These are phyloP conservation scores for Grigorovia jiainica DNA, from an alignment of 805 yeast genomes.

Conservation along the genomic window DNA sequence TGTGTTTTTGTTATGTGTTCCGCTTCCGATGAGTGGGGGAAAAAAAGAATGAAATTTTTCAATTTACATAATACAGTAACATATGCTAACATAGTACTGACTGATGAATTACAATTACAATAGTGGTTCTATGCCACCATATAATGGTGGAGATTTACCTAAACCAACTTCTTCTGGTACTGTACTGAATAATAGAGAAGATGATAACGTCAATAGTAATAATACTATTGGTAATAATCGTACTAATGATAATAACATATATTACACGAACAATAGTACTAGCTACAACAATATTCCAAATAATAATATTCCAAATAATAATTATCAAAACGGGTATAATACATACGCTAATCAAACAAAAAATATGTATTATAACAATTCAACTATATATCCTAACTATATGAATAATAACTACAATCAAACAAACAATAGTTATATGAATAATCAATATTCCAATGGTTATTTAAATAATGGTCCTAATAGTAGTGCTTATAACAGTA, in stretches of 20 bases:
- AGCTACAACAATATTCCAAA: background rate
- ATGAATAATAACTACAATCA: background rate
- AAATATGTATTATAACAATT: too few relatives aligned
- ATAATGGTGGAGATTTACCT: slow-evolving; percentile 9
- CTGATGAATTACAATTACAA: background rate
- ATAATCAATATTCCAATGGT: background rate
- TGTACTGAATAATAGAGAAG: slow-evolving; percentile 2
- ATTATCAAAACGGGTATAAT: background rate
- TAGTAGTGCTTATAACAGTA: background rate
- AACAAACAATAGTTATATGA: background rate
- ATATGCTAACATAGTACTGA: too few relatives aligned
- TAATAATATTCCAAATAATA: background rate
- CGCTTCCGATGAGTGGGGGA: too few relatives aligned
- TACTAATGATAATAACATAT: background rate
- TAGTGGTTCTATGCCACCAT: background rate
- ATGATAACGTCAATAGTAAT: background rate
- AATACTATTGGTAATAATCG: background rate
- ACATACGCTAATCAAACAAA: too few relatives aligned
- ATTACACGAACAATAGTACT: background rate
- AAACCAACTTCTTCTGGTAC: slow-evolving; percentile 23
- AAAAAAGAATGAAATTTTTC: too few relatives aligned
- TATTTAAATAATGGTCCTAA: background rate
- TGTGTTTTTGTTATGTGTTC: too few relatives aligned
- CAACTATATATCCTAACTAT: background rate
- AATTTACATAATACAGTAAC: background rate